Percentiles rank a stretch among this genome's conserved stretches.
Conservation (phyloP, 345 rosid species). For the Salix koriyanagi region DNA sequence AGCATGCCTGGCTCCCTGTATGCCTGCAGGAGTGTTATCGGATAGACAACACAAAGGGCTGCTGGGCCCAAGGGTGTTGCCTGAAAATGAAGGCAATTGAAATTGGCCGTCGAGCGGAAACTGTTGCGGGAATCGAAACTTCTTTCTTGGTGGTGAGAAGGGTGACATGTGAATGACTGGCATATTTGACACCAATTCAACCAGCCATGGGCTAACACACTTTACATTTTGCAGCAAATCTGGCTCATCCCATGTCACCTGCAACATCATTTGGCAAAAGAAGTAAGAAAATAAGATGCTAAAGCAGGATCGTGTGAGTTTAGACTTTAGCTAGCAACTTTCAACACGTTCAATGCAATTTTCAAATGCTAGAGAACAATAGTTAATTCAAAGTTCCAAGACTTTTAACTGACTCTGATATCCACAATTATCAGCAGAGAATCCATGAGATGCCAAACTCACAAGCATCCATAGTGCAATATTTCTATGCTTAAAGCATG, state of each 20-base stretch:
- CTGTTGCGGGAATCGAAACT: slow-evolving; percentile 59
- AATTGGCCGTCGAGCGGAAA: slow-evolving; percentile 46
- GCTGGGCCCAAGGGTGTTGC: slow-evolving; percentile 59
- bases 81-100: slow-evolving; percentile 57
- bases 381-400: neutral
- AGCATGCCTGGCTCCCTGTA: slow-evolving; percentile 99
- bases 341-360: neutral
- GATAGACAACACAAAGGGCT: slow-evolving; percentile 61
- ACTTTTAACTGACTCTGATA: neutral
- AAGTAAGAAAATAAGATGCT: neutral
- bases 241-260: slow-evolving; percentile 99
- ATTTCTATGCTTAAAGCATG: neutral
- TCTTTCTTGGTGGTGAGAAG: slow-evolving; percentile 89
- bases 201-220: slow-evolving; percentile 92
- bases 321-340: neutral
- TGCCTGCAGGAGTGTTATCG: slow-evolving; percentile 85
- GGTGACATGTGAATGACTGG: slow-evolving; percentile 65
- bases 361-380: neutral
- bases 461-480: neutral
- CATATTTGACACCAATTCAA: slow-evolving; percentile 75
- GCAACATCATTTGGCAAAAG: neutral
- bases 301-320: neutral
- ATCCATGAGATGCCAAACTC: neutral
- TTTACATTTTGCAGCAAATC: slow-evolving; percentile 90
- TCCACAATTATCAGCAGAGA: neutral